Base-by-base conservation (phyloP, 768 basidiomycete species). In the Tulasnella sp. region DNA sequence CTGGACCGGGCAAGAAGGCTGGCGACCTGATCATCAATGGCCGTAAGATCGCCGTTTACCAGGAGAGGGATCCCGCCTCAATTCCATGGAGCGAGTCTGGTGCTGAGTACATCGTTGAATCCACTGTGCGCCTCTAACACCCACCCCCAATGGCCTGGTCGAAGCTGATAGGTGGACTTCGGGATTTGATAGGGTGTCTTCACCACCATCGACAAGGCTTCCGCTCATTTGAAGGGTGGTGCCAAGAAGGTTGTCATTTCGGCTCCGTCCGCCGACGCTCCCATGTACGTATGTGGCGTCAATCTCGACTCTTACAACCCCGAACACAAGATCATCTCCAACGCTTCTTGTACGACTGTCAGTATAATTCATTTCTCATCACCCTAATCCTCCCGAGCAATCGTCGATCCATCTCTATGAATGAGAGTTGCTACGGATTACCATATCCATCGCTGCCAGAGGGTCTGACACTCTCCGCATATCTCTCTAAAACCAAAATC, bases 241-340 rank as follows among this genome's bases (percentile, higher is more conserved):
- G 97, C 97, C 84, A 98, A 99, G 92, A 99, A 98, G 89, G 97
- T 99, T 85, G 89, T 99, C 88, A 99, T 99, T 90, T 97, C 97
- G 82, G 97, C 97, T 72, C 97, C 97, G 82, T 99, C 97, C n/a
- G 90, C 95, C 46, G 95, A 97, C 85, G 95, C 96, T 9, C 95
- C 95, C 82, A 97, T 97, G 95, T 96, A 91, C 86, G 95, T 97
- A 77, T 90, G 89, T 83, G 96, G 94, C 89, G 97, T 99, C 86
- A 99, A 99, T 89, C 91, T 98, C 82, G 96, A 98, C 81, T 82
- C 88, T 68, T 99, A 99, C 87, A 92, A 98, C 86, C 86, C 96
- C 83, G 92, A 93, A 85, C 91, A 95, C 90, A 90, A 89, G 79
- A 94, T 99, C 83, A 94, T 99, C 87, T 99, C 97, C 83, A 99